A percentile compares a stretch with the other conserved stretches of the same genome.
These are phyloP conservation scores for Leccinellum rugosiceps DNA, from an alignment of 768 basidiomycete genomes.

Conservation along the genomic window DNA sequence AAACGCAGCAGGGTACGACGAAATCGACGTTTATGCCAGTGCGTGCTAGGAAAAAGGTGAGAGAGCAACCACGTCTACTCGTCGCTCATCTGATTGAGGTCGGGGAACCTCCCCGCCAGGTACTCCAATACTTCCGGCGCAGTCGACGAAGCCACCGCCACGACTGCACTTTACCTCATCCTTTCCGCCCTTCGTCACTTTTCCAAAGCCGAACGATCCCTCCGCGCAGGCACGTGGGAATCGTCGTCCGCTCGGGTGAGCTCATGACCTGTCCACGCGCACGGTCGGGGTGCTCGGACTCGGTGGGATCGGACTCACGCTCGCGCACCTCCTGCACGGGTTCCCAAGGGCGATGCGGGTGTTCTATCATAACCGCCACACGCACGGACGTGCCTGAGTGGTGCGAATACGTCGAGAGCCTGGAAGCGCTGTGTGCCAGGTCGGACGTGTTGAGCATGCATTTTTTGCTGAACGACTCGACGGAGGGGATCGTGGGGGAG, in stretches of 20 bases:
- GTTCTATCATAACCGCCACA: slow-evolving; percentile 71
- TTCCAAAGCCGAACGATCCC: slow-evolving; percentile 53
- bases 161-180: slow-evolving; percentile 79
- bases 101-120: too few species aligned
- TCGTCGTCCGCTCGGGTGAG: slow-evolving; percentile 39
- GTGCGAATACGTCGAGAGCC: slow-evolving; percentile 73
- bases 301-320: slow-evolving; percentile 69
- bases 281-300: slow-evolving; percentile 73
- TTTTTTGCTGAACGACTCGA: slow-evolving; percentile 74
- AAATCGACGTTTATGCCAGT: slow-evolving; percentile 69
- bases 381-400: too few species aligned
- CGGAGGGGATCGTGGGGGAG: slow-evolving; percentile 69
- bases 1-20: slow-evolving; percentile 87
- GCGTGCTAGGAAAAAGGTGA: slow-evolving; percentile 71
- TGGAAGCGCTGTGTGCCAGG: slow-evolving; percentile 58
- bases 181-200: slow-evolving; percentile 76
- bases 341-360: slow-evolving; percentile 78
- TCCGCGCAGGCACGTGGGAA: slow-evolving; percentile 60
- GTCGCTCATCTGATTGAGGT: too few species aligned
- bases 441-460: slow-evolving; percentile 87
- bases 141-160: slow-evolving; percentile 89
- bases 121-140: slow-evolving; percentile 82
- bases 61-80: slow-evolving; percentile 32
- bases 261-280: slow-evolving; percentile 64
- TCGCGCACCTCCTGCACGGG: slow-evolving; percentile 68